Base-by-base conservation (phyloP, 176 grass and related monocot species). In the Phoenix dactylifera region DNA sequence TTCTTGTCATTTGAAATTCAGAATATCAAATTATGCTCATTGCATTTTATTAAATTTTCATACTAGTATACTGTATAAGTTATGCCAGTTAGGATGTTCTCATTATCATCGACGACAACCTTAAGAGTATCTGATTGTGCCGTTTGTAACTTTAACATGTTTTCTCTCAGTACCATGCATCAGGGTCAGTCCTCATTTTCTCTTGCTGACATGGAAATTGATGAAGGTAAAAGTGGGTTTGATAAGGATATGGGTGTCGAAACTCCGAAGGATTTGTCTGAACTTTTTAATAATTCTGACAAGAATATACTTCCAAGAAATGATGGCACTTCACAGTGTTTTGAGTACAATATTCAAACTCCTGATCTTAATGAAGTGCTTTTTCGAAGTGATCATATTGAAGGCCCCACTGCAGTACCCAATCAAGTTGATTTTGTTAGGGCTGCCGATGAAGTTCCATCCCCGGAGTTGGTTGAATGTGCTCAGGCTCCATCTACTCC, bases 341-440 rank as follows among this genome's bases (percentile, higher is more conserved):
- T 28, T 58, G 68, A 61, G 55, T 83, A 87, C 81, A 95, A 85
- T 82, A 74, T 44, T 44, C 83, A 87, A 57, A 98, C 88, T 44
- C 94, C 94, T 19, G 88, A 93, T 78, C 75, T 98, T 62, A 98
- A 98, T 54, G 80, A 89, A 83, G 79, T 88, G 57, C 66, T 98
- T 70, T 86, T 88, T 73, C 66, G 70, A n/a, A 86, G 80, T 71
- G 77, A 81, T 23, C 52, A 58, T 76, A 59, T 80, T 20, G 79
- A 81, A 61, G 88, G 82, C 12, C 72, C 81, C 12, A 44, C 35
- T 44, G 83, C 81, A 22, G 60, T 66, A 68, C 76, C 74, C 50
- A 77, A 74, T 83, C 80, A 80, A 66, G 73, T 65, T 72, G 79
- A 74, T 49, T 77, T 77, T 48, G 77, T 59, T 59, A 14, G 35